Percentiles rank a stretch among this genome's conserved stretches.
phyloP scores from a whole-genome alignment of 352 stramenopile species.

The Pythium brachiatum region DNA sequence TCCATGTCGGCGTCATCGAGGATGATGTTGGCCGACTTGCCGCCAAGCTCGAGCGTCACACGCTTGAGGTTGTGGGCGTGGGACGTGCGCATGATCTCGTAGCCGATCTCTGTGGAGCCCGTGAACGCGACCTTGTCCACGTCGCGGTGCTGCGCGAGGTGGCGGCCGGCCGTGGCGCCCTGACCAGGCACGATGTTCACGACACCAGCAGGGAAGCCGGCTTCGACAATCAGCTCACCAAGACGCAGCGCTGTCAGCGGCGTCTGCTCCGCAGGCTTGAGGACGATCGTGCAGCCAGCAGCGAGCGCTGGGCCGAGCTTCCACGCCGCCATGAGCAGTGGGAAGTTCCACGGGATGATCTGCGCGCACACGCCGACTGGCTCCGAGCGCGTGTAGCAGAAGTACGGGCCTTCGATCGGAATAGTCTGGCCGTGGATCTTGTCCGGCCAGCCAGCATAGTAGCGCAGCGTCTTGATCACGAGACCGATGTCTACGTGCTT shows the following conservation, averaged over 20 bases:
- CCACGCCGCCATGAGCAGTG: conserved; percentile 61
- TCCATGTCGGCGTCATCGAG: conserved; percentile 71
- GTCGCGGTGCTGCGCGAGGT: conserved; percentile 54
- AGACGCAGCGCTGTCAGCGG: conserved; percentile 82
- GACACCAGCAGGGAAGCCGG: conserved; percentile 56
- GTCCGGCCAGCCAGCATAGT: conserved; percentile 49
- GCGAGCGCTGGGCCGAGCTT: conserved; percentile 87
- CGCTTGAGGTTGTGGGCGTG: conserved; percentile 50
- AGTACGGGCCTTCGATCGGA: conserved; percentile 40
- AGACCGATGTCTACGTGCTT: conserved; percentile 68
- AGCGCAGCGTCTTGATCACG: conserved; percentile 53
- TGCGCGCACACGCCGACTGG: conserved; percentile 60
- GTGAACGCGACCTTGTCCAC: conserved; percentile 84
- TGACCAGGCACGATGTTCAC: conserved; percentile 66
- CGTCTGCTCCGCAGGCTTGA: conserved; percentile 95
- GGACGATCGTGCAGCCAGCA: conserved; percentile 91
- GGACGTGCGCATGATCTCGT: conserved; percentile 45
- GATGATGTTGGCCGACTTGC: conserved; percentile 88
- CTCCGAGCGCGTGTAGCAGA: conserved; percentile 59
- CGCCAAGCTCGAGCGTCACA: conserved; percentile 80
- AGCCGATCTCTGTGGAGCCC: conserved; percentile 79
- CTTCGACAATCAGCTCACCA: conserved; percentile 60
- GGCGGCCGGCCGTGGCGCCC: conserved; percentile 47
- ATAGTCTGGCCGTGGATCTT: conserved; percentile 57
- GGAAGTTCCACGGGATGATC: conserved; percentile 71